Conservation (phyloP, 2,329 filamentous ascomycete genomes). For the Clonostachys rosea region DNA sequence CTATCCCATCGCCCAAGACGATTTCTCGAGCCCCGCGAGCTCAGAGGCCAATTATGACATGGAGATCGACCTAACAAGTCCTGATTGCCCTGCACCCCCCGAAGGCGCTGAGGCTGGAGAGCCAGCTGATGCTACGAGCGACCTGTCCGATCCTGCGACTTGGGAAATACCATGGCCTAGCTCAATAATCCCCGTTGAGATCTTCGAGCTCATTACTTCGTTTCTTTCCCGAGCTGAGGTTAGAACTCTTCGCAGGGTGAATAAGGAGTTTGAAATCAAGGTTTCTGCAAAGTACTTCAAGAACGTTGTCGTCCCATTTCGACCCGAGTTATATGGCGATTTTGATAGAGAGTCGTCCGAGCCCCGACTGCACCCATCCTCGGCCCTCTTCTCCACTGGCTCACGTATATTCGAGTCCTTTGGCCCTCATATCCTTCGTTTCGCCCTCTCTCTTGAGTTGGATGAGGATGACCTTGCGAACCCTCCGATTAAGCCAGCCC, state of each 20-base stretch:
- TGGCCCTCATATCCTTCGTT: constrained; percentile 54
- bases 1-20: too few relatives aligned
- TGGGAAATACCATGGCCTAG: constrained; percentile 18
- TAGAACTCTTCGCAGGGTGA: constrained; percentile 57
- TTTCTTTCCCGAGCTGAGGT: constrained; percentile 54
- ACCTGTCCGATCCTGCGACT: not conserved
- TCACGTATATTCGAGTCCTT: constrained; percentile 59
- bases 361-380: constrained; percentile 12
- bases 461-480: constrained; percentile 42
- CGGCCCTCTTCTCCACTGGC: constrained; percentile 35
- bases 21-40: too few relatives aligned
- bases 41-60: too few relatives aligned
- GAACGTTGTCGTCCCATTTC: constrained; percentile 62
- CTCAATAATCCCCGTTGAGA: constrained; percentile 49
- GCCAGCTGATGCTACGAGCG: too few relatives aligned
- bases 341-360: constrained; percentile 12
- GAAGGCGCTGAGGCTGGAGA: too few relatives aligned
- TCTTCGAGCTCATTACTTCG: constrained; percentile 53
- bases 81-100: too few relatives aligned
- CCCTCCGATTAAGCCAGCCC: constrained; percentile 51
- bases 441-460: constrained; percentile 67
- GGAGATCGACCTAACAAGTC: too few relatives aligned
- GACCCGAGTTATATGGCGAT: constrained; percentile 53
- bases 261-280: constrained; percentile 49
- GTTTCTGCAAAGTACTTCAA: constrained; percentile 55